These are phyloP conservation scores for Aspergillus oerlinghausenensis DNA, from an alignment of 2,329 filamentous ascomycete species.

Conservation along the genomic window DNA sequence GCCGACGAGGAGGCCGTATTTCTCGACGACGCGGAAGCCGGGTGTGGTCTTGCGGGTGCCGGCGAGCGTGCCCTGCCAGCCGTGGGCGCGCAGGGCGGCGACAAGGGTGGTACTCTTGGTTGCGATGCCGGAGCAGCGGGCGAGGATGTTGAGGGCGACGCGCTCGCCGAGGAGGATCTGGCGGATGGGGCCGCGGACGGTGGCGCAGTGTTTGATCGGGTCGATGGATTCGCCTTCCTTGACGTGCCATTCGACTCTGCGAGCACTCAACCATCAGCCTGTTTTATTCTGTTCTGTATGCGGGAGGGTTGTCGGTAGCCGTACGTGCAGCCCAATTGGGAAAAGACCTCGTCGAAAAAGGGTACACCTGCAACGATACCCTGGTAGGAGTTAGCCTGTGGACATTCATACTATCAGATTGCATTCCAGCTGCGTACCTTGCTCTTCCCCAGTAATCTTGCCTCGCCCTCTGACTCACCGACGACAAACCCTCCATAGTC, in stretches of 20 bases:
- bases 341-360: slow-evolving; percentile 92
- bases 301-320: slow-evolving; percentile 20
- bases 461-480: slow-evolving; percentile 50
- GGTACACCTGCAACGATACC: slow-evolving; percentile 87
- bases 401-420: background rate
- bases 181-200: slow-evolving; percentile 77
- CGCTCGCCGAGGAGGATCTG: slow-evolving; percentile 86
- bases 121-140: slow-evolving; percentile 87
- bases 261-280: background rate
- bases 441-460: slow-evolving; percentile 54
- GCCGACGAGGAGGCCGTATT: slow-evolving; percentile 94
- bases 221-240: slow-evolving; percentile 68
- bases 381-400: slow-evolving; percentile 24
- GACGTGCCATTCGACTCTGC: slow-evolving; percentile 77
- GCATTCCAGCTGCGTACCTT: slow-evolving; percentile 36
- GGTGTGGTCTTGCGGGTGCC: slow-evolving; percentile 97
- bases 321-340: slow-evolving; percentile 76
- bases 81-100: slow-evolving; percentile 52
- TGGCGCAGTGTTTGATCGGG: slow-evolving; percentile 65
- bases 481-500: slow-evolving; percentile 98
- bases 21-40: slow-evolving; percentile 91
- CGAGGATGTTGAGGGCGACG: slow-evolving; percentile 85
- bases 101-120: slow-evolving; percentile 53
- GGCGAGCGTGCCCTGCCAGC: slow-evolving; percentile 79
- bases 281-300: background rate